Percentiles rank a stretch among this genome's conserved stretches.
phyloP scores from a whole-genome alignment of 139 green algal species.

The Haematococcus sp. region DNA sequence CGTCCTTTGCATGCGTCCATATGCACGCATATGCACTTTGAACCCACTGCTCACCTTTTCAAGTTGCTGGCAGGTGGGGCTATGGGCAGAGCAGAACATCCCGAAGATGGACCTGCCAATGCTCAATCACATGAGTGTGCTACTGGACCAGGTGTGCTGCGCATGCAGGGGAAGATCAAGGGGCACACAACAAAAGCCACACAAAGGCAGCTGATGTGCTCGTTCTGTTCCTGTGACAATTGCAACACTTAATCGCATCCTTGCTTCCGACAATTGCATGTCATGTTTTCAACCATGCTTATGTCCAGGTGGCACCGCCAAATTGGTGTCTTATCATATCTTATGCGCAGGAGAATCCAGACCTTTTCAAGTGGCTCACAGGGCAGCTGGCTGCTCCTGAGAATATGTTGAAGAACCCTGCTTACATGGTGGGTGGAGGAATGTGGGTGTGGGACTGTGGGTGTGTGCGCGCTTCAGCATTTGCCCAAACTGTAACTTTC shows the following conservation, averaged over 20 bases:
- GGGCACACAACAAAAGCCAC: not conserved
- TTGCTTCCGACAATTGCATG: not conserved
- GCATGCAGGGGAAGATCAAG: not conserved
- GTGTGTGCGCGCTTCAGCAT: too few species aligned
- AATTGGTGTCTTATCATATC: not conserved
- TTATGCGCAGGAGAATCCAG: constrained; percentile 70
- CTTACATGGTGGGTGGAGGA: constrained; percentile 39
- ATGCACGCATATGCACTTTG: not conserved
- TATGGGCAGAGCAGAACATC: constrained; percentile 75
- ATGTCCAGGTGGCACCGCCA: too few species aligned
- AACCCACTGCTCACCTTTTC: too few species aligned
- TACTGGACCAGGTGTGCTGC: constrained; percentile 59
- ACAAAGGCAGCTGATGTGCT: too few species aligned
- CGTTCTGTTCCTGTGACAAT: too few species aligned
- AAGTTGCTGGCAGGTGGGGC: too few species aligned
- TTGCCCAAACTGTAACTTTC: too few species aligned
- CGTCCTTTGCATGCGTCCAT: not conserved
- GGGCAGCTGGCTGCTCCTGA: constrained; percentile 52
- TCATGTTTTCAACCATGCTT: not conserved
- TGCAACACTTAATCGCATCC: too few species aligned
- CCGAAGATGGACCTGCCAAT: constrained; percentile 37
- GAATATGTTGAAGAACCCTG: constrained; percentile 47
- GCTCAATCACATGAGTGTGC: constrained; percentile 43
- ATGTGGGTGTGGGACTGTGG: too few species aligned
- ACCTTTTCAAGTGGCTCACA: constrained; percentile 86